Evolutionary conservation across 2,329 filamentous ascomycete species (phyloP), one percentile per base, ranked within the genome.

Genomic region (Pseudocercospora vitis): DNA sequence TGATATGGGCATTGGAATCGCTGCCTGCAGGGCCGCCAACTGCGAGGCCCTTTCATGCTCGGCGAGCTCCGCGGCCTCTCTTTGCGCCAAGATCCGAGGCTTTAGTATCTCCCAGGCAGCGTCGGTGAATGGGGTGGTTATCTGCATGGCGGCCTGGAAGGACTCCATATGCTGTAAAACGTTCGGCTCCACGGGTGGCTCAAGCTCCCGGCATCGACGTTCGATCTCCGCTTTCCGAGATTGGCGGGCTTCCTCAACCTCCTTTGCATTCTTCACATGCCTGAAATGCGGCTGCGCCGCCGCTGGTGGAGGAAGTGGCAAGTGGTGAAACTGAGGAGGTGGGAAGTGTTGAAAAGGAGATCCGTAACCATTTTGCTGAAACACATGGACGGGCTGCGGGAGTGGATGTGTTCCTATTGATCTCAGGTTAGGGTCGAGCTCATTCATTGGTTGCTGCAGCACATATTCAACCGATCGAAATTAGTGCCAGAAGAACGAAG

Each of bases 121-220:
- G 55, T 90, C 86, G 59, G 82, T 84, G 62, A 92, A 74, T 16
- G 85, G 84, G 19, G 81, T 78, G 7, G 81, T 81, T 31, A 89
- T 86, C 58, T 88, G 82, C 40, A 88, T 79, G 24, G 88, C 85
- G 31, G 86, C 86, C 65, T 86, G 82, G 68, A 90, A 92, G 1
- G 87, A 84, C 42, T 87, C 80, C 70, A 90, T 88, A 64, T 86
- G 84, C 51, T 79, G 79, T 53, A 91, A 75, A 35, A 88, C 76
- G 59, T 77, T 78, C 32, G 83, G 72, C 45, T 76, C 73, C 52
- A 92, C 74, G 1, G 88, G 85, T 21, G 87, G 87, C 26, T 84
- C 71, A 45, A 92, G 77, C 68, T 81, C 72, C 39, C 59, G 47
- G 65, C 86, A 88, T 23, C 87, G 81, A 48, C 80, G 79, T 68